Base-by-base conservation (phyloP, 352 stramenopile species). In the Phytophthora pseudosyringae region DNA sequence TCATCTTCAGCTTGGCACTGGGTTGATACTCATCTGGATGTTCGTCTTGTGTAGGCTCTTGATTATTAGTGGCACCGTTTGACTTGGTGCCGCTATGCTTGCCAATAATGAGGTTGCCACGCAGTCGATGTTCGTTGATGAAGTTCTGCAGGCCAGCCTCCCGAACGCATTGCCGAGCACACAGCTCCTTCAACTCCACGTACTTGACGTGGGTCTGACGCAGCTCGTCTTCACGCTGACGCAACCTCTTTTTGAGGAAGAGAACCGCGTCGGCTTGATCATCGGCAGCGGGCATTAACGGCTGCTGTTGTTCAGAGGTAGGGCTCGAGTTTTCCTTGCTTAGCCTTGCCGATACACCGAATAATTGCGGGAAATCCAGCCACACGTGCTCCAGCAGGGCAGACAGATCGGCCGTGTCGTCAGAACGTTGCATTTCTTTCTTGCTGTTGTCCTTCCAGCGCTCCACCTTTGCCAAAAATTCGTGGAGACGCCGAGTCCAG, bases 141-240 rank as follows among this genome's bases (percentile, higher is more conserved):
- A 91, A 91, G 44, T 91, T 93, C 57, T 91, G 85, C 28, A 93
- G 35, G 56, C 89, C 85, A 3, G 81, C 80, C 52, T 93, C 85
- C 13, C 85, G 81, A 43, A 93, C 82, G 15, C 82, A 93, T 59
- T 93, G 82, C 5, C 81, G 75, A 5, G 84, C 84, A 60, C 84
- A 93, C 31, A 93, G 38, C 26, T 93, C 85, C 52, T 91, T 91
- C 8, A 93, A 59, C 46, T 93, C 85, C 0, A 85, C 71, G 44
- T 90, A 91, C 59, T 91, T 93, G 31, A 74, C 69, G 26, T 89
- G 78, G 1, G 74, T 86, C 28, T 81, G 52, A 3, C 69, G 73
- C 44, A 88, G 47, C 53, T 91, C 83, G 15, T 91, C 78, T 46
- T 91, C 85, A 5, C 81, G 75, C 40, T 84, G 55, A 12, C 69